Conservation (phyloP, 352 stramenopile genomes). For the Phytophthora pistaciae region DNA sequence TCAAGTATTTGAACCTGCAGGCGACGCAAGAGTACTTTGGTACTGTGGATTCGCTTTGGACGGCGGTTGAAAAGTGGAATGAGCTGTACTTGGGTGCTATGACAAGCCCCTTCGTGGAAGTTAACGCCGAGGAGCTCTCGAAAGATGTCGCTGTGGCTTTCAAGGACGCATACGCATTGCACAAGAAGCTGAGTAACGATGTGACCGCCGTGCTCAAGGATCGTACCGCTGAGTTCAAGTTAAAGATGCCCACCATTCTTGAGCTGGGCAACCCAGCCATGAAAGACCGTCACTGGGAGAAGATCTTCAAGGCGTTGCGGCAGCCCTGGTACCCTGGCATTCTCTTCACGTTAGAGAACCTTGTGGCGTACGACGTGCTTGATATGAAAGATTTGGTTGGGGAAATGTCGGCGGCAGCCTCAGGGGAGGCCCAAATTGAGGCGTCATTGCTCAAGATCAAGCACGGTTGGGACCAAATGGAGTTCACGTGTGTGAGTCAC, state of each 20-base stretch:
- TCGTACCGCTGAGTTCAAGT: constrained; percentile 90
- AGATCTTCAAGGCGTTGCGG: constrained; percentile 92
- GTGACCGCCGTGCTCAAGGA: constrained; percentile 91
- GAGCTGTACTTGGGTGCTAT: constrained; percentile 78
- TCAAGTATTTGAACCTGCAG: constrained; percentile 92
- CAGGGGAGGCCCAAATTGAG: constrained; percentile 92
- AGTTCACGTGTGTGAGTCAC: constrained; percentile 88
- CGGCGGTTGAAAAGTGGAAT: constrained; percentile 89
- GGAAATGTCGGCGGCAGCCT: constrained; percentile 88
- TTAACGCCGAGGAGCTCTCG: constrained; percentile 90
- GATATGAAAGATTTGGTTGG: constrained; percentile 90
- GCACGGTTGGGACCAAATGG: constrained; percentile 88
- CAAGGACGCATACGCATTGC: constrained; percentile 89
- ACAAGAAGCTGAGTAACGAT: constrained; percentile 94
- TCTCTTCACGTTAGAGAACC: constrained; percentile 89
- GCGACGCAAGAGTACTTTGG: constrained; percentile 89
- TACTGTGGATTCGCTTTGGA: constrained; percentile 89
- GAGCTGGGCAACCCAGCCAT: constrained; percentile 93
- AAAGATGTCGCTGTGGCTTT: constrained; percentile 90
- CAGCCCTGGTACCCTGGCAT: constrained; percentile 92
- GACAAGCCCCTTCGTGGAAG: constrained; percentile 86
- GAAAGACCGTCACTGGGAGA: constrained; percentile 96
- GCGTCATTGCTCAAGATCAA: constrained; percentile 91
- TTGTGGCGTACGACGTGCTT: constrained; percentile 88
- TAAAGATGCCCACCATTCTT: constrained; percentile 92